Conservation (phyloP, 176 grass and related monocot genomes). For the Carex littledalei region DNA sequence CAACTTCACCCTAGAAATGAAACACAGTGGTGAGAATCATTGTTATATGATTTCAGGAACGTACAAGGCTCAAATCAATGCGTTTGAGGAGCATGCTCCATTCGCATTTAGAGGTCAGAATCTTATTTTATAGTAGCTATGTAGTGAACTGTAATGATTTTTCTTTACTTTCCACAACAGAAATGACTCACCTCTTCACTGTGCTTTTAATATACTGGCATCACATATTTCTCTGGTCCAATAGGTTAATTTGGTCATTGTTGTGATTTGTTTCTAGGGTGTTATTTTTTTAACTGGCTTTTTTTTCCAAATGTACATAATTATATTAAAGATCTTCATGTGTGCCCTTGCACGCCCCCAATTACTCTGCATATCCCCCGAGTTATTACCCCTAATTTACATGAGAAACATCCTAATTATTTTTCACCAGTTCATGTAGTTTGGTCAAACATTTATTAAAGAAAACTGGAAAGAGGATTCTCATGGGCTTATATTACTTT, state of each 20-base stretch:
- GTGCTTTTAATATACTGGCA: background rate
- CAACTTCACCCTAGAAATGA: background rate
- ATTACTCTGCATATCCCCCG: background rate
- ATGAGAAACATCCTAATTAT: background rate
- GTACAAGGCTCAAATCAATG: background rate
- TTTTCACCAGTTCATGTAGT: background rate
- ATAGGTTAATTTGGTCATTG: background rate
- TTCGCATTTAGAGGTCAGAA: slow-evolving; percentile 6
- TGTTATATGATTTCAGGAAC: background rate
- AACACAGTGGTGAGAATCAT: background rate
- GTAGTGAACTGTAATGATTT: background rate
- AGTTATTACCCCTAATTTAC: background rate
- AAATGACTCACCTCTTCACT: background rate
- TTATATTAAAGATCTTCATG: background rate
- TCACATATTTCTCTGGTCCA: background rate
- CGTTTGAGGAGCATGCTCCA: background rate
- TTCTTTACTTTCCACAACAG: background rate
- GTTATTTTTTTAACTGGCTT: background rate
- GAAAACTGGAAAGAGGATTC: background rate
- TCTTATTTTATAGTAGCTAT: background rate
- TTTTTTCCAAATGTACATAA: background rate
- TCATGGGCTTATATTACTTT: background rate
- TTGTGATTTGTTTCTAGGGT: background rate
- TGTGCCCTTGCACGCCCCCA: background rate
- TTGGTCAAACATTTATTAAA: background rate